Percentiles rank a stretch among this genome's conserved stretches.
Evolutionary conservation across 2,329 filamentous ascomycete genomes (phyloP).

Genomic region (Trichophyton mentagrophytes): DNA sequence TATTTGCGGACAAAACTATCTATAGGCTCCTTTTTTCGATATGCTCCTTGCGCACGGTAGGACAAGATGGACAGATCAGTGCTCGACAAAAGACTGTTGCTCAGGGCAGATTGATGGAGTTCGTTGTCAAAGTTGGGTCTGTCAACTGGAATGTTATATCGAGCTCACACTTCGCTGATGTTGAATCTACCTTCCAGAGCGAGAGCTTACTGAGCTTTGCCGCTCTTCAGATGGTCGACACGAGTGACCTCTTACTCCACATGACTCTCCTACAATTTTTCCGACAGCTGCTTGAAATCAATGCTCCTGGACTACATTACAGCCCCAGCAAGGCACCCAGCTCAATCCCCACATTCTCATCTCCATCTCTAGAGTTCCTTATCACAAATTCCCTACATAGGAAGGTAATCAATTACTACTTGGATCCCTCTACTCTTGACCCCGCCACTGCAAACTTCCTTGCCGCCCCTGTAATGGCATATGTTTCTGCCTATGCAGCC

Average conservation of each 20-base stretch:
- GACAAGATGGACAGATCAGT: constrained; percentile 29
- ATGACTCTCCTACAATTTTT: constrained; percentile 48
- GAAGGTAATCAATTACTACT: constrained; percentile 38
- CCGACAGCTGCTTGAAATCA: constrained; percentile 39
- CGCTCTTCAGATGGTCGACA: constrained; percentile 44
- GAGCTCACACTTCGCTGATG: constrained; percentile 38
- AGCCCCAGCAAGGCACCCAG: constrained; percentile 19
- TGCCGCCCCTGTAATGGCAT: constrained; percentile 43
- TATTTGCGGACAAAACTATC: constrained; percentile 49
- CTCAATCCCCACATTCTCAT: constrained; percentile 28
- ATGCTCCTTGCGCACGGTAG: constrained; percentile 34
- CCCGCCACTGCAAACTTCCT: constrained; percentile 42
- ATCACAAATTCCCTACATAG: constrained; percentile 39
- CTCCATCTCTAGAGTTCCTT: constrained; percentile 40
- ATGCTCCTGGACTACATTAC: constrained; percentile 23
- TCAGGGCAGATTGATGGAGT: constrained; percentile 48
- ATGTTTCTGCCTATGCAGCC: constrained; percentile 45
- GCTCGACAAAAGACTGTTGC: constrained; percentile 46
- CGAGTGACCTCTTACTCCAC: constrained; percentile 47
- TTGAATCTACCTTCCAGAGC: constrained; percentile 35
- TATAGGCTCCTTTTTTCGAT: constrained; percentile 45
- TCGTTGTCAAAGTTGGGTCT: constrained; percentile 41
- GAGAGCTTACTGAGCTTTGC: constrained; percentile 43
- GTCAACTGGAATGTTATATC: constrained; percentile 45
- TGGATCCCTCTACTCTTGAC: constrained; percentile 39